Conservation (phyloP, 805 yeast genomes). For the Candida railenensis region DNA sequence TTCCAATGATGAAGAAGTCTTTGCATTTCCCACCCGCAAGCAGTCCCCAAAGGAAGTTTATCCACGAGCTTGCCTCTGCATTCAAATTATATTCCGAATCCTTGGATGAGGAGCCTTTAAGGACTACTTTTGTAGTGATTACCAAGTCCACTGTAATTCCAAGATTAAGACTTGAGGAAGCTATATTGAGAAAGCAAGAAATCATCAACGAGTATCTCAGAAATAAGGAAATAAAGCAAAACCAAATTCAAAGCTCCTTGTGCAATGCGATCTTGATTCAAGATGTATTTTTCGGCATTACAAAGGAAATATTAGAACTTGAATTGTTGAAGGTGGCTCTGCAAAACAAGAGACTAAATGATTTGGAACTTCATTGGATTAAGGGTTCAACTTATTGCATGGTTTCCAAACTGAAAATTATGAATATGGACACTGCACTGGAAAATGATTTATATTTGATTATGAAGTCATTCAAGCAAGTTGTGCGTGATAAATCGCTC, state of each 20-base stretch:
- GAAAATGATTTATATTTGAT: slow-evolving; percentile 45
- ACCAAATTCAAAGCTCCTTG: slow-evolving; percentile 25
- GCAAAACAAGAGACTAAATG: slow-evolving; percentile 15
- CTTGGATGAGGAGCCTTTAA: slow-evolving; percentile 77
- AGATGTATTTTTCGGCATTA: slow-evolving; percentile 54
- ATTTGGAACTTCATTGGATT: slow-evolving; percentile 38
- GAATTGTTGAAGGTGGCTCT: slow-evolving; percentile 20
- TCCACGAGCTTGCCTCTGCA: slow-evolving; percentile 64
- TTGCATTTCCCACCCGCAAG: slow-evolving; percentile 75
- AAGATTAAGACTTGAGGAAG: slow-evolving; percentile 44
- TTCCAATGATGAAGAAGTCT: slow-evolving; percentile 28
- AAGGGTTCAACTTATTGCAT: slow-evolving; percentile 41
- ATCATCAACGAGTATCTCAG: slow-evolving; percentile 17
- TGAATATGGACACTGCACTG: slow-evolving; percentile 31
- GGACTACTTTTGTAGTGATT: slow-evolving; percentile 64
- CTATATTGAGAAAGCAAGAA: slow-evolving; percentile 24
- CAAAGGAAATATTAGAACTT: slow-evolving; percentile 42
- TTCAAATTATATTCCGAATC: slow-evolving; percentile 65
- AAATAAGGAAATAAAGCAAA: slow-evolving; percentile 20
- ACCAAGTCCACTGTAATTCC: slow-evolving; percentile 41
- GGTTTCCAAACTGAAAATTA: slow-evolving; percentile 32
- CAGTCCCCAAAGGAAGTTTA: slow-evolving; percentile 62
- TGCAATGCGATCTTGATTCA: slow-evolving; percentile 57
- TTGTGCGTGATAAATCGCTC: slow-evolving; percentile 37
- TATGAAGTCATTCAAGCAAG: slow-evolving; percentile 30